Base-by-base conservation (phyloP, 768 basidiomycete species). In the Royoungia palumana region DNA sequence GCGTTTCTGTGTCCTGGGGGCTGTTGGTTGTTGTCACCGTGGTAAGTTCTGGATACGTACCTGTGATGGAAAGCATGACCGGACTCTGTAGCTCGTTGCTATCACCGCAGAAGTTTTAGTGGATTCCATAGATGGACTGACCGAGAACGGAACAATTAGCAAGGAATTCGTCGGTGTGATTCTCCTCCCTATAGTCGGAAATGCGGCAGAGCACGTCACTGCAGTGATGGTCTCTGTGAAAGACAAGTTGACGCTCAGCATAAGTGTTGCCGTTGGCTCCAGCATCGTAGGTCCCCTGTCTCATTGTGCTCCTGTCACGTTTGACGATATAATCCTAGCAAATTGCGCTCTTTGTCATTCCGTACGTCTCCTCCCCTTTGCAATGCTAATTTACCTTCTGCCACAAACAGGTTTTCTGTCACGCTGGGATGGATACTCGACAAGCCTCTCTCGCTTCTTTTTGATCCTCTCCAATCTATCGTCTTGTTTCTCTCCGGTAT, bases 121-220 rank as follows among this genome's bases (percentile, higher is more conserved):
- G 5, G 81, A 79, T 57, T 90, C 89, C 4, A 94, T 96, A 54
- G 70, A 79, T 52, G 89, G 89, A 13, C 62, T 97, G 30, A 85
- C 88, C 0, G 59, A 58, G 0, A 59, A 59, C 0, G 81, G 82
- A 20, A 16, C 24, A 7, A 85, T 98, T 46, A 79, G 73, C 50
- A 78, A 81, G 51, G 89, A 88, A 63, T 98, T 93, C 61, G 84
- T 96, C 52, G 94, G 89, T 12, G 68, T 96, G 34, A 87, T 87
- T 56, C 73, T 98, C 13, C 77, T 98, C 9, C 95, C 95, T 7
- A 92, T 96, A 32, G 93, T 94, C n/a, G 90, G 90, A n/a, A 92
- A 92, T 61, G 87, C 90, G 6, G 91, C 89, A 46, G 94, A 96
- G 62, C 93, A 94, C 62, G 85, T 85, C 35, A 96, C 92, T 2